Conservation (phyloP, 805 yeast species). For the Priceomyces castillae region DNA sequence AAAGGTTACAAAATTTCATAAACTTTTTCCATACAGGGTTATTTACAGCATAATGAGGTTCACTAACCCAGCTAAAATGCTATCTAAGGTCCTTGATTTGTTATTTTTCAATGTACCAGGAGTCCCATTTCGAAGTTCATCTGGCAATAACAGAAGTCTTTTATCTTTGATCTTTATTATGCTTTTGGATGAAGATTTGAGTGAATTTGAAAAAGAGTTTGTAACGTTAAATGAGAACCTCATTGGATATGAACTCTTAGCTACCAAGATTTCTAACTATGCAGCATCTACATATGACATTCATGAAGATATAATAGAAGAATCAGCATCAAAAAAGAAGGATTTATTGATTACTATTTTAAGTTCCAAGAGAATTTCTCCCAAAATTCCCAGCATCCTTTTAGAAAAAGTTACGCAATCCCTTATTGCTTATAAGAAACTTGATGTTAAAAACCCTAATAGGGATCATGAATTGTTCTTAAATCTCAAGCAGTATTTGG, state of each 20-base stretch:
- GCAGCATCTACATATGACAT: slow-evolving; percentile 13
- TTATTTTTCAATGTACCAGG: slow-evolving; percentile 55
- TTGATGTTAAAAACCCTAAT: slow-evolving; percentile 6
- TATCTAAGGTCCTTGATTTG: slow-evolving; percentile 75
- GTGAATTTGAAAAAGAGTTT: slow-evolving; percentile 55
- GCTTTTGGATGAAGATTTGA: slow-evolving; percentile 71
- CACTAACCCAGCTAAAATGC: slow-evolving; percentile 84
- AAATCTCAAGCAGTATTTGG: slow-evolving; percentile 59
- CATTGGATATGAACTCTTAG: slow-evolving; percentile 22
- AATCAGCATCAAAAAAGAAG: slow-evolving; percentile 23
- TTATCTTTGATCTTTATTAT: slow-evolving; percentile 73
- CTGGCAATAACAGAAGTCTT: slow-evolving; percentile 33
- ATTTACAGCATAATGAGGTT: slow-evolving; percentile 73
- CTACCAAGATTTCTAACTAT: slow-evolving; percentile 26
- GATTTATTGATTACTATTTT: slow-evolving; percentile 27
- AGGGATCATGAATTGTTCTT: slow-evolving; percentile 37
- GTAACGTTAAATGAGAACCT: slow-evolving; percentile 43
- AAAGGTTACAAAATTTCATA: slow-evolving; percentile 70
- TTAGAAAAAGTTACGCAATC: slow-evolving; percentile 16
- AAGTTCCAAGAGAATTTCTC: slow-evolving; percentile 18
- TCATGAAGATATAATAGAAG: slow-evolving; percentile 17
- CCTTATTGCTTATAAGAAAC: slow-evolving; percentile 16
- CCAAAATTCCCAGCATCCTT: slow-evolving; percentile 11
- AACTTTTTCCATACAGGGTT: slow-evolving; percentile 74
- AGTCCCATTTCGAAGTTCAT: slow-evolving; percentile 15